Base-by-base conservation (phyloP, 129 eudicot genomes). In the Pseudognaphalium luteoalbum region DNA sequence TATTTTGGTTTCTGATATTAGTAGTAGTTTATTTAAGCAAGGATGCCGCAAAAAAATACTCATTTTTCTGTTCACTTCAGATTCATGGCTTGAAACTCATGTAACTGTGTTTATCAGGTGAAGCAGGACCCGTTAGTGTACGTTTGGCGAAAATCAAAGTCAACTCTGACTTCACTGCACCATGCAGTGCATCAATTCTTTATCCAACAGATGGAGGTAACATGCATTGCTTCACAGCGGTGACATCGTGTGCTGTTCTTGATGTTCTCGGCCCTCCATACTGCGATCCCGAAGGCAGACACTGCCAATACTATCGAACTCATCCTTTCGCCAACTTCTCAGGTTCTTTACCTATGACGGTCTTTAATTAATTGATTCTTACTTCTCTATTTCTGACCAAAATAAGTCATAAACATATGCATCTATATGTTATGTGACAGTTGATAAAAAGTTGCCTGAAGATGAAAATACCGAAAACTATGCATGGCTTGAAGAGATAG, bases 261-360 rank as follows among this genome's bases (percentile, higher is more conserved):
- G 98, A 93, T 63, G 97, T 93, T 68, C 90, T 93, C 14, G 95
- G 93, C 67, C 98, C 98, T 5, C 98, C 98, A 2, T 93, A 93
- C 68, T 75, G 77, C 17, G 95, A 86, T 66, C 79, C 95, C 7
- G 87, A 93, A 12, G 98, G 98, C 77, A 83, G 98, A 33, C 92
- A 93, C 66, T 93, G 98, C 72, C 82, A 87, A 22, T 90, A 88
- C 81, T 93, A 90, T 75, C 80, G 11, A 1, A 83, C 88, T 44
- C 79, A 74, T 58, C 92, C 89, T 0, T 86, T 86, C n/a, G 0
- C 81, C 42, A 7, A 34, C 6, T 81, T 83, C 47, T 64, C 92
- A 81, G 98, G 98, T 76, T 70, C 9, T 15, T 39, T 52, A 14
- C 57, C 21, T 32, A 3, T 4, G 4, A 35, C 69, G n/a, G 17